Percentiles rank a stretch among this genome's conserved stretches.
Evolutionary conservation across 2,329 filamentous ascomycete genomes (phyloP).

Genomic region (Aspergillus texensis): DNA sequence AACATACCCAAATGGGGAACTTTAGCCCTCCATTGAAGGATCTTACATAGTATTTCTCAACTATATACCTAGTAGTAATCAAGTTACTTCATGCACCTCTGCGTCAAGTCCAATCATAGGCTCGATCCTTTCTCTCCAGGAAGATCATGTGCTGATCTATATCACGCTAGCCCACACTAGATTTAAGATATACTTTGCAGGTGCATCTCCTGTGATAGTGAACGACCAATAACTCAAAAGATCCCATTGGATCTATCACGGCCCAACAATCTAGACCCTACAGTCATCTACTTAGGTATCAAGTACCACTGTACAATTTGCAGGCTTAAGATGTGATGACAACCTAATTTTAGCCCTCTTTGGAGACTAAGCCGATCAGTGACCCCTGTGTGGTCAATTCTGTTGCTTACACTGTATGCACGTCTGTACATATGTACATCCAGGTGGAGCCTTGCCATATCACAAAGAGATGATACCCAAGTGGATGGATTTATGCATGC

Average conservation of each 20-base stretch:
- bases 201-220: background rate
- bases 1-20: slow-evolving; percentile 7
- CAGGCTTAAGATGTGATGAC: background rate
- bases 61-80: too few species aligned
- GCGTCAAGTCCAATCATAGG: background rate
- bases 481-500: slow-evolving; percentile 3
- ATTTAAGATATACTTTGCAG: background rate
- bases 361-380: background rate
- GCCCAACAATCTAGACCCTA: background rate
- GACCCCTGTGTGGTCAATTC: too few species aligned
- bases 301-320: background rate
- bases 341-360: background rate
- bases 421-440: background rate
- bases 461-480: background rate
- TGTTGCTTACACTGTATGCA: background rate
- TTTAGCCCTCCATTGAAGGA: background rate
- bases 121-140: too few species aligned
- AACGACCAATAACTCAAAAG: background rate
- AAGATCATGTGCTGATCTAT: background rate
- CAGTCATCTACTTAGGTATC: background rate
- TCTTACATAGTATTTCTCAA: too few species aligned
- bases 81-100: background rate
- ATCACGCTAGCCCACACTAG: background rate
- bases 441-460: background rate
- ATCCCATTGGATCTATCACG: background rate